Percentiles rank a stretch among this genome's conserved stretches.
These are phyloP conservation scores for Omphalea diandra DNA, from an alignment of 441 rosid genomes.

Conservation along the genomic window DNA sequence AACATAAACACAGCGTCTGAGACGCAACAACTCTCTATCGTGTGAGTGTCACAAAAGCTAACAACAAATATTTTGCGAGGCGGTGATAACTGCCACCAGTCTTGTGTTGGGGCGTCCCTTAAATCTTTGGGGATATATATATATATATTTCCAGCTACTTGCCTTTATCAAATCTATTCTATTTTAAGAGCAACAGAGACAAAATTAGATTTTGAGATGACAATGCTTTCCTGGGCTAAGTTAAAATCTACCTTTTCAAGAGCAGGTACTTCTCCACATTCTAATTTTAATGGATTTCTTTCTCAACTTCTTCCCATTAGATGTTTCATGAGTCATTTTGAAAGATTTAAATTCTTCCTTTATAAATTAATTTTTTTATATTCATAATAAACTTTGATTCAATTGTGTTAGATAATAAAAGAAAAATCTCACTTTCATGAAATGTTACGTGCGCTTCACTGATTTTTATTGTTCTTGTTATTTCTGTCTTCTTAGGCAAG, in stretches of 20 bases:
- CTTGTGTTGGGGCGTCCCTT: no score
- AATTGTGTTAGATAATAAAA: no score
- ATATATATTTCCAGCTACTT: neutral
- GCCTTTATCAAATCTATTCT: neutral
- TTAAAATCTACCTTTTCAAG: slow-evolving; percentile 26
- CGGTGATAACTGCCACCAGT: slow-evolving; percentile 29
- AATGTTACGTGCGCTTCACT: no score
- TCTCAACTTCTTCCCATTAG: no score
- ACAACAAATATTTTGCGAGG: slow-evolving; percentile 16
- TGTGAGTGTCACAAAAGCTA: slow-evolving; percentile 50
- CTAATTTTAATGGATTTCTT: no score
- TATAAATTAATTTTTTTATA: no score
- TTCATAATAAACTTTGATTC: no score
- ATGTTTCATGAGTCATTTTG: no score
- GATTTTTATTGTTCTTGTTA: slow-evolving; percentile 19
- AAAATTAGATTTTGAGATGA: slow-evolving; percentile 7
- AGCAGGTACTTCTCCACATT: slow-evolving; percentile 35
- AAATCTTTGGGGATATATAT: neutral
- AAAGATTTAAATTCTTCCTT: no score
- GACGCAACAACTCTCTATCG: slow-evolving; percentile 37
- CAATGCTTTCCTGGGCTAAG: slow-evolving; percentile 28
- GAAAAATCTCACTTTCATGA: no score
- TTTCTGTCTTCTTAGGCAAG: slow-evolving; percentile 34
- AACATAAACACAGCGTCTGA: slow-evolving; percentile 39
- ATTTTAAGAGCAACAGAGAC: neutral